A percentile compares a stretch with the other conserved stretches of the same genome.
phyloP scores from a whole-genome alignment of 805 yeast species.

The Wickerhamiella vanderwaltii region DNA sequence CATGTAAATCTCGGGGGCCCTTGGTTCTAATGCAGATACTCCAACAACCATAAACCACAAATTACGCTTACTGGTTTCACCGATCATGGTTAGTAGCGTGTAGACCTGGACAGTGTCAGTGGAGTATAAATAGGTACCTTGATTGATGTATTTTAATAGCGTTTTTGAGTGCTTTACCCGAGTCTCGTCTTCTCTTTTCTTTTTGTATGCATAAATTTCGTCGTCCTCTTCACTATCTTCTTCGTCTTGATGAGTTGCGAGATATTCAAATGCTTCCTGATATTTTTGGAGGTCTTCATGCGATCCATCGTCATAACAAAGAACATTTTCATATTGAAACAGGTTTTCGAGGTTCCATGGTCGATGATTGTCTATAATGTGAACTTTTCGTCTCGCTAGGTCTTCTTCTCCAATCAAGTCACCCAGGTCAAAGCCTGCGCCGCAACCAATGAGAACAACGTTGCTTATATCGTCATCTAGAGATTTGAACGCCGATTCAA shows the following conservation, averaged over 20 bases:
- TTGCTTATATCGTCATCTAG: slow-evolving; percentile 67
- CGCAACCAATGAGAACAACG: slow-evolving; percentile 79
- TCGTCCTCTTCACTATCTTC: slow-evolving; percentile 22
- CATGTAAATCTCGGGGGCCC: slow-evolving; percentile 59
- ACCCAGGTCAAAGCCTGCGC: slow-evolving; percentile 78
- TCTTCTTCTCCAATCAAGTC: slow-evolving; percentile 33
- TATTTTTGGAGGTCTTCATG: slow-evolving; percentile 48
- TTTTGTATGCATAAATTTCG: slow-evolving; percentile 16
- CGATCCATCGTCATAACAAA: slow-evolving; percentile 78
- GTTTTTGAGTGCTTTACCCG: slow-evolving; percentile 31
- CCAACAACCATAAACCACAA: slow-evolving; percentile 89
- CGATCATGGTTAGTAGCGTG: slow-evolving; percentile 65
- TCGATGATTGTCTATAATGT: slow-evolving; percentile 79
- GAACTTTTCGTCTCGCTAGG: slow-evolving; percentile 40
- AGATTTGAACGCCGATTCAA: slow-evolving; percentile 44
- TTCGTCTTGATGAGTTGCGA: slow-evolving; percentile 23
- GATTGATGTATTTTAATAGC: slow-evolving; percentile 66
- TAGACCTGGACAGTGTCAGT: slow-evolving; percentile 73
- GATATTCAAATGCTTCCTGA: slow-evolving; percentile 44
- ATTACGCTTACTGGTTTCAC: slow-evolving; percentile 56
- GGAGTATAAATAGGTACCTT: slow-evolving; percentile 66
- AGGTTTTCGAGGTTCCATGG: slow-evolving; percentile 95
- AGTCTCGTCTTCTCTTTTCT: slow-evolving; percentile 21
- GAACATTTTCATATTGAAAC: slow-evolving; percentile 64
- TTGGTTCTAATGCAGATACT: slow-evolving; percentile 63